Percentiles rank a stretch among this genome's conserved stretches.
Conservation (phyloP, 345 rosid species). For the Syzygium oleosum region DNA sequence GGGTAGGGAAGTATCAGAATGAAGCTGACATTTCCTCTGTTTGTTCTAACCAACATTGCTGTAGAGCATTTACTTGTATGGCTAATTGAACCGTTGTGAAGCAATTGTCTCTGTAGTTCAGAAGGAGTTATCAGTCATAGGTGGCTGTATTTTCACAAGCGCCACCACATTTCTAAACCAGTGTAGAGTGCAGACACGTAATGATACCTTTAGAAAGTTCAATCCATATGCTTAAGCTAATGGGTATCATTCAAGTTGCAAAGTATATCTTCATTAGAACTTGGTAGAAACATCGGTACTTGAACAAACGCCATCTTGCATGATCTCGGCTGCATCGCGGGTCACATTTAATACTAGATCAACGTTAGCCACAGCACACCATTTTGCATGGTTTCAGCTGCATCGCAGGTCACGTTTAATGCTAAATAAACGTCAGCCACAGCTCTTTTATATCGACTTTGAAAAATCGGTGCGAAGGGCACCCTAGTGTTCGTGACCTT, state of each 20-base stretch:
- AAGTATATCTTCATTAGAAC: background rate
- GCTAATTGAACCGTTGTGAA: background rate
- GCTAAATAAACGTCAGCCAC: too few species aligned
- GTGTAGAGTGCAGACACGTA: background rate
- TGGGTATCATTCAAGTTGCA: background rate
- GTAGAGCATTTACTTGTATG: background rate
- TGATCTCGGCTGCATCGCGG: background rate
- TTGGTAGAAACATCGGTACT: background rate
- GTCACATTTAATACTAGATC: background rate
- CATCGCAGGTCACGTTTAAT: too few species aligned
- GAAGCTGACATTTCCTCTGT: background rate
- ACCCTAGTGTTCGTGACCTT: background rate
- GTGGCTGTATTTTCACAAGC: background rate
- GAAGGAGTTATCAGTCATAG: background rate
- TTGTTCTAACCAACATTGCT: background rate
- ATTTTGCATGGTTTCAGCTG: background rate
- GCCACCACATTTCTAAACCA: background rate
- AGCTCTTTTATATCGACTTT: background rate
- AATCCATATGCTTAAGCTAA: background rate
- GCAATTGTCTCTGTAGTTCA: background rate
- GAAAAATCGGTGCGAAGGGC: background rate
- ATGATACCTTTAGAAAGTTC: background rate
- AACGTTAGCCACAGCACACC: background rate
- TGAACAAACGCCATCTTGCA: background rate
- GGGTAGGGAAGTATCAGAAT: background rate